phyloP scores from a whole-genome alignment of 2,329 filamentous ascomycete genomes.

The Cordyceps javanica region DNA sequence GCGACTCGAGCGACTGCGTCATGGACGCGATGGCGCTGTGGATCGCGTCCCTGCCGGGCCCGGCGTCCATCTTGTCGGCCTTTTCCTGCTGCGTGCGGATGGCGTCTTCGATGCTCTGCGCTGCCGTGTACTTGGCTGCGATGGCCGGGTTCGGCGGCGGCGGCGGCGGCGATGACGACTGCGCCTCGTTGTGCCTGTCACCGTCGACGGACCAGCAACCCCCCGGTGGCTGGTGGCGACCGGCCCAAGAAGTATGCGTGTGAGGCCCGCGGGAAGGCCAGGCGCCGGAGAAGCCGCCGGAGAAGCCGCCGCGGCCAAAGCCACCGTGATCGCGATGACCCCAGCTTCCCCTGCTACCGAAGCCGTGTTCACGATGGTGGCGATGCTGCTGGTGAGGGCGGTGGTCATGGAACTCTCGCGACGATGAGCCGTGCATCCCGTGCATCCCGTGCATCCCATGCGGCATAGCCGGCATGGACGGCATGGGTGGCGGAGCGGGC shows the following conservation, averaged over 20 bases:
- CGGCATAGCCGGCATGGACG: conserved; percentile 5
- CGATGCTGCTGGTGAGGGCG: conserved; percentile 5
- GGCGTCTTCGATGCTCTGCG: conserved; percentile 27
- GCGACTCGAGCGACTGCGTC: conserved; percentile 28
- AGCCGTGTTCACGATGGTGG: conserved; percentile 10
- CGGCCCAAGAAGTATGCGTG: not conserved
- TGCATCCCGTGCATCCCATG: not conserved
- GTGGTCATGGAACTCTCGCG: not conserved
- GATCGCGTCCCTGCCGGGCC: conserved; percentile 18
- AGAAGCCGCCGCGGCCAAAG: conserved; percentile 3
- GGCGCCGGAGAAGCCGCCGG: conserved; percentile 9
- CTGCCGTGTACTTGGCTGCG: conserved; percentile 30
- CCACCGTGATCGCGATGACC: not conserved
- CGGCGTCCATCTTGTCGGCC: conserved; percentile 23
- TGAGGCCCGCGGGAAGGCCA: not conserved
- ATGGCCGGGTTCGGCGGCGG: conserved; percentile 21
- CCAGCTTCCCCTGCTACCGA: not conserved
- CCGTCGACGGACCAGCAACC: conserved; percentile 29
- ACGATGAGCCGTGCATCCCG: not conserved
- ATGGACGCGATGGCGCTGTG: conserved; percentile 34
- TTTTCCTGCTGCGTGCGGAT: conserved; percentile 20
- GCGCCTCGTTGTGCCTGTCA: conserved; percentile 7
- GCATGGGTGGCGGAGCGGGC: not conserved
- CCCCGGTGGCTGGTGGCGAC: conserved; percentile 15
- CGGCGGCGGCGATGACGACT: conserved; percentile 11